Base-by-base conservation (phyloP, 2,329 filamentous ascomycete genomes). In the Fusarium torreyae region DNA sequence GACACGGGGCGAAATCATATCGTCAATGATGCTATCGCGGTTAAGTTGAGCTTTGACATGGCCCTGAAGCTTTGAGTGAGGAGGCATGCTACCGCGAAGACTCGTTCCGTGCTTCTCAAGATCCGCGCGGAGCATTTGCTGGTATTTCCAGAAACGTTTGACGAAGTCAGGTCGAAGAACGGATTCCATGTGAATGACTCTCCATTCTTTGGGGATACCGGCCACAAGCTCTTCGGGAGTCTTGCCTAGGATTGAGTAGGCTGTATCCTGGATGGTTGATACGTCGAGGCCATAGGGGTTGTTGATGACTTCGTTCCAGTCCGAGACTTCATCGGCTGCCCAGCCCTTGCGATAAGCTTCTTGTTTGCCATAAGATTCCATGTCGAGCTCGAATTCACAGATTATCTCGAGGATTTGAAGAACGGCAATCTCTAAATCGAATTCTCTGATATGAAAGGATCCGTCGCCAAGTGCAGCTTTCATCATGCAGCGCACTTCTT, bases 171-270 rank as follows among this genome's bases (percentile, higher is more conserved):
- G 61, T 11, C 80, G 78, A 31, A 82, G 53, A 8, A 83, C 73
- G 34, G 79, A 78, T 59, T 83, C 80, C 11, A 82, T 74, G 43
- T 83, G 79, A 7, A 82, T 71, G 38, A 81, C 74, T 7, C 81
- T 76, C 63, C 57, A 62, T 15, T 34, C 18, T 8, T 49, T 36
- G 13, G 46, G 53, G 10, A 64, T 70, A 8, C 33, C 63, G 10
- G 44, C 28, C 15, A 52, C 44, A 15, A 68, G 26, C 33, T 62
- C 45, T n/a, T 57, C 36, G 6, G 56, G 59, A 1, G 53, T 62
- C 53, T 57, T 59, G n/a, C 42, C 53, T 3, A 63, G 50, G 15
- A 73, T 44, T 5, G 63, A 38, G 13, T 43, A 70, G 10, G 58
- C 63, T n/a, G 64, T 69, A 44, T 71, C 69, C n/a, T 53, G 49